Evolutionary conservation across 345 rosid genomes (phyloP).

Genomic region (Abelmoschus esculentus): DNA sequence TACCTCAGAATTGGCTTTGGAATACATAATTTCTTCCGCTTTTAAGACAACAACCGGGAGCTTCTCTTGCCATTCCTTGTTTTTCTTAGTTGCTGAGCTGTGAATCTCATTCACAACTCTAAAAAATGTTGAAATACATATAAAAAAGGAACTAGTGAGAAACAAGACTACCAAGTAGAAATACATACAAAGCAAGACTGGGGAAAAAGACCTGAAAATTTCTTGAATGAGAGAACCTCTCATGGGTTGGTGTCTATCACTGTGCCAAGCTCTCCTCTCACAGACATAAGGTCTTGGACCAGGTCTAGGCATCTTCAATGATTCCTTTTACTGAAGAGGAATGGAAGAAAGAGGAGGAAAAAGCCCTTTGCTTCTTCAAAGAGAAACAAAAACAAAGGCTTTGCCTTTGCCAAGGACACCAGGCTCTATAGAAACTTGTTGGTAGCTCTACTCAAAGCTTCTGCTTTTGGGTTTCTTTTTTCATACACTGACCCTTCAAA

Average conservation of each 20-base stretch:
- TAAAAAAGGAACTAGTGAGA: not conserved
- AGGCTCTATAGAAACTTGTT: not conserved
- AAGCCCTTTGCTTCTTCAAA: conserved; percentile 14
- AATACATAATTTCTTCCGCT: conserved; percentile 67
- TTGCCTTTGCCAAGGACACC: not conserved
- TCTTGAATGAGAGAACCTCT: conserved; percentile 69
- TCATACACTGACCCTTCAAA: not conserved
- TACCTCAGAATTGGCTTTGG: conserved; percentile 73
- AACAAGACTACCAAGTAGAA: not conserved
- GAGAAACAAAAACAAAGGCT: not conserved
- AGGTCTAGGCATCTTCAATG: conserved; percentile 56
- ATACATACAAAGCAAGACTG: not conserved
- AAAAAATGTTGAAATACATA: not conserved
- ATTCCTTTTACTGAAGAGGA: not conserved
- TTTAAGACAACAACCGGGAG: conserved; percentile 64
- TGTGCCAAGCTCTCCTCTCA: conserved; percentile 70
- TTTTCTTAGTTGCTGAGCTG: conserved; percentile 45
- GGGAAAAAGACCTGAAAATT: conserved; percentile 43
- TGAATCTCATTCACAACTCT: conserved; percentile 58
- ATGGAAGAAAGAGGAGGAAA: not conserved
- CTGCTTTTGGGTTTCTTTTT: conserved; percentile 21
- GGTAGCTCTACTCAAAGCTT: conserved; percentile 17
- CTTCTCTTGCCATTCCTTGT: conserved; percentile 75
- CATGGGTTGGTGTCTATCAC: conserved; percentile 72
- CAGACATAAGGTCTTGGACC: conserved; percentile 71